These are phyloP conservation scores for Xylaria sp. DNA, from an alignment of 2,329 filamentous ascomycete genomes.

Conservation along the genomic window DNA sequence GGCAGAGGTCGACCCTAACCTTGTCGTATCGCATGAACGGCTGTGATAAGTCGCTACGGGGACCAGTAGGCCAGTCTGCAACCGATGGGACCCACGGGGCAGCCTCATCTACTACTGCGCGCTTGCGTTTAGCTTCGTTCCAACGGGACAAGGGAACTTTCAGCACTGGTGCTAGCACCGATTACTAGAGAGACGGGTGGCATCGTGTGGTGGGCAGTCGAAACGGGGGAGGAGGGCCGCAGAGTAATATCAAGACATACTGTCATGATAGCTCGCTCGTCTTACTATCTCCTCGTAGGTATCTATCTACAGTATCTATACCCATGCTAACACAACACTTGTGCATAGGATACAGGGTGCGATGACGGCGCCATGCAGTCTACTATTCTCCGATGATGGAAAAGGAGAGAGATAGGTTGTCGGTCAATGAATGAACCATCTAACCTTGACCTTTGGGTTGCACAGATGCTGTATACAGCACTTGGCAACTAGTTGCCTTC, in stretches of 20 bases:
- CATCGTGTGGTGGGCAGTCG: slow-evolving; percentile 3
- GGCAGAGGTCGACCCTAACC: not conserved
- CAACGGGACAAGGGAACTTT: slow-evolving; percentile 33
- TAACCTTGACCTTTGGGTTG: not conserved
- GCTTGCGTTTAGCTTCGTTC: slow-evolving; percentile 26
- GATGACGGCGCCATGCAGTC: not conserved
- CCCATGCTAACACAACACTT: not conserved
- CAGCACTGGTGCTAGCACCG: slow-evolving; percentile 16
- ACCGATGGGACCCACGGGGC: slow-evolving; percentile 13
- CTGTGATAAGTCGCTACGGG: slow-evolving; percentile 2
- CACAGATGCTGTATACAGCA: not conserved
- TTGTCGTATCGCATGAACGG: slow-evolving; percentile 13
- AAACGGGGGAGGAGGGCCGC: slow-evolving; percentile 11
- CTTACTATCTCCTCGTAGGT: not conserved
- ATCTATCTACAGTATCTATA: not conserved
- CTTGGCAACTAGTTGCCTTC: not conserved
- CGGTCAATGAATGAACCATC: not conserved
- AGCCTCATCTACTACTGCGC: slow-evolving; percentile 10
- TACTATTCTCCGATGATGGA: not conserved
- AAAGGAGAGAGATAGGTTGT: not conserved
- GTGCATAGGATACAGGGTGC: not conserved
- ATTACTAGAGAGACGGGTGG: slow-evolving; percentile 5
- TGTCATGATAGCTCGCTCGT: not conserved
- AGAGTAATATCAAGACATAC: slow-evolving; percentile 11
- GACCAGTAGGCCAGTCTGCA: not conserved